A percentile compares a stretch with the other conserved stretches of the same genome.
Conservation (phyloP, 495 filamentous ascomycete genomes). For the Penicillium turbatum region DNA sequence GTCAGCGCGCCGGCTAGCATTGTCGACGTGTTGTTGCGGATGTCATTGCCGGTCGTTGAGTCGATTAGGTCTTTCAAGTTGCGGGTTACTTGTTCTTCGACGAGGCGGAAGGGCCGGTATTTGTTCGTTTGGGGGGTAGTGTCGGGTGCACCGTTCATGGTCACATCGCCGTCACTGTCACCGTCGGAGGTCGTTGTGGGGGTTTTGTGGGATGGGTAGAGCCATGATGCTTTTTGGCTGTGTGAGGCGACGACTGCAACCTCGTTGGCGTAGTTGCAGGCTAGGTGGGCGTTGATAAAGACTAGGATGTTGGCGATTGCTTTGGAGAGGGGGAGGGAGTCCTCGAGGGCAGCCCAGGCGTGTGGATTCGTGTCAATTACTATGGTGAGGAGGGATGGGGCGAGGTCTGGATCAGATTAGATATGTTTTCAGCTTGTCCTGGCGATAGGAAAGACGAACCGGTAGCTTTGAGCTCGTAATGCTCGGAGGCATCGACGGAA, state of each 20-base stretch:
- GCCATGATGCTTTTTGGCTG: slow-evolving; percentile 74
- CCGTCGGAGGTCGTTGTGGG: slow-evolving; percentile 25
- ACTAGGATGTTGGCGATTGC: slow-evolving; percentile 87
- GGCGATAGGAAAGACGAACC: slow-evolving; percentile 9
- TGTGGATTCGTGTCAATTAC: slow-evolving; percentile 95
- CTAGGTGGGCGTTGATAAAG: slow-evolving; percentile 93
- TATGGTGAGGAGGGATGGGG: slow-evolving; percentile 84
- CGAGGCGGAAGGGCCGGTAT: slow-evolving; percentile 82
- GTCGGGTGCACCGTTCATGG: slow-evolving; percentile 27
- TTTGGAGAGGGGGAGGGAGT: slow-evolving; percentile 75
- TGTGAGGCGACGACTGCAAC: slow-evolving; percentile 92
- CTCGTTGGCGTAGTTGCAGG: slow-evolving; percentile 87
- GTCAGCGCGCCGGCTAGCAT: slow-evolving; percentile 90
- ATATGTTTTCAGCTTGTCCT: neutral
- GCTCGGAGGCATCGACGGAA: slow-evolving; percentile 82
- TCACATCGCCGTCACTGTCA: slow-evolving; percentile 40
- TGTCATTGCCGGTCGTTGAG: slow-evolving; percentile 54
- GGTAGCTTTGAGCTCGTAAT: slow-evolving; percentile 57
- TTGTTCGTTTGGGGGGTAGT: slow-evolving; percentile 66
- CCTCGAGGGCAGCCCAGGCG: slow-evolving; percentile 77
- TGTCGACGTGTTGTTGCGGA: slow-evolving; percentile 62
- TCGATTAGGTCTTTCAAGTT: slow-evolving; percentile 67
- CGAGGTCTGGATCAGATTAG: slow-evolving; percentile 46
- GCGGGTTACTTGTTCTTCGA: slow-evolving; percentile 71
- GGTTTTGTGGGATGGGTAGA: slow-evolving; percentile 60